These are phyloP conservation scores for Tulasnella sp. DNA, from an alignment of 768 basidiomycete species.

Conservation along the genomic window DNA sequence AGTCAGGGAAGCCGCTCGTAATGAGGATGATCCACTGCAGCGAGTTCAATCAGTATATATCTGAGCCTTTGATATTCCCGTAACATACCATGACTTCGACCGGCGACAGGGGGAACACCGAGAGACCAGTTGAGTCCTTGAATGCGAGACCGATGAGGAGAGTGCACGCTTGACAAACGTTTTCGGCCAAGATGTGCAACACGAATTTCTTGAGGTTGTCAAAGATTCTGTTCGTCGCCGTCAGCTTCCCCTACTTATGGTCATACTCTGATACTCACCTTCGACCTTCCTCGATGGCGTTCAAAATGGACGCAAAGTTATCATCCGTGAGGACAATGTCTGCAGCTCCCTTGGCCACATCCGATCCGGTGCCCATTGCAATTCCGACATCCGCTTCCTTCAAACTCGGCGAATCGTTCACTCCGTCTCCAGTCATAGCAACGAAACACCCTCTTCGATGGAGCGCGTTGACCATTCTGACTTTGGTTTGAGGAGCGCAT, in stretches of 20 bases:
- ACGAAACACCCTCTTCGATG: constrained; percentile 65
- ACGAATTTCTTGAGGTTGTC: constrained; percentile 51
- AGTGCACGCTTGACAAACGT: constrained; percentile 48
- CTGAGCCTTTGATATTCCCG: background rate
- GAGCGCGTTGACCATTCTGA: constrained; percentile 66
- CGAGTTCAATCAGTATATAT: background rate
- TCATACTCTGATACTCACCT: constrained; percentile 40
- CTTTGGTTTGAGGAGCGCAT: constrained; percentile 64
- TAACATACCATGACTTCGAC: constrained; percentile 34
- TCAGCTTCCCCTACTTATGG: background rate
- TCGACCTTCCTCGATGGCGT: constrained; percentile 25
- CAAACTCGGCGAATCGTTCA: constrained; percentile 52
- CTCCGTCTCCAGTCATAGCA: constrained; percentile 68
- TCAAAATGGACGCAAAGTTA: constrained; percentile 65
- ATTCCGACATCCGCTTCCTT: constrained; percentile 57
- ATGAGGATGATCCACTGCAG: constrained; percentile 45
- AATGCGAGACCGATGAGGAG: constrained; percentile 52
- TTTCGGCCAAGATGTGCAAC: constrained; percentile 46
- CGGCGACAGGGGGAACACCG: constrained; percentile 52
- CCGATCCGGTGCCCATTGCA: constrained; percentile 68
- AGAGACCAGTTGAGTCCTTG: constrained; percentile 39
- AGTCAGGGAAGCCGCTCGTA: constrained; percentile 45
- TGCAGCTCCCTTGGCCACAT: constrained; percentile 66
- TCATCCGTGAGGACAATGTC: constrained; percentile 69
- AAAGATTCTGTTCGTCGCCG: constrained; percentile 31